Conservation (phyloP, 2,329 filamentous ascomycete genomes). For the Delphinella strobiligena region DNA sequence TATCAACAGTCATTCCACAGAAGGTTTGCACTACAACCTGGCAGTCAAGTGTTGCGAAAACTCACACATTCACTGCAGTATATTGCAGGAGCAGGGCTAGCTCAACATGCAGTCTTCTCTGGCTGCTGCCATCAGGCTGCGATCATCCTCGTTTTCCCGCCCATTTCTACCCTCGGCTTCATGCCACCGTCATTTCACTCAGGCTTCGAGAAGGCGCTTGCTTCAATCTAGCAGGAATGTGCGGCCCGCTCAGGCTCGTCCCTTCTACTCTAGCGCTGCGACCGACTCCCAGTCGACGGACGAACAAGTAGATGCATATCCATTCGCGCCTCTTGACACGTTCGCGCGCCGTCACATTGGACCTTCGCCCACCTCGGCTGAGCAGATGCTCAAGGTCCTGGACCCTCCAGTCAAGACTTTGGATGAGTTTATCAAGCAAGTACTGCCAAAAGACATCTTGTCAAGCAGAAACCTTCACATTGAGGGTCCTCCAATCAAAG, state of each 20-base stretch:
- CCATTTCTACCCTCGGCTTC: background rate
- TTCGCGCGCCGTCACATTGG: constrained; percentile 83
- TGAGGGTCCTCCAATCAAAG: constrained; percentile 32
- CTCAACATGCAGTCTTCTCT: constrained; percentile 4
- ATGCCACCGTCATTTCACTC: constrained; percentile 5
- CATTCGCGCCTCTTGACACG: constrained; percentile 41
- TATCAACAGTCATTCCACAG: too few species aligned
- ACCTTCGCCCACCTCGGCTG: constrained; percentile 55
- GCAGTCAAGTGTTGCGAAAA: too few species aligned
- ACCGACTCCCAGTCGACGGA: constrained; percentile 3
- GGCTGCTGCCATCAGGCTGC: constrained; percentile 6
- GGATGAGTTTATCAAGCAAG: constrained; percentile 74
- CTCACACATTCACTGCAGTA: too few species aligned
- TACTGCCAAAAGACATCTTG: constrained; percentile 69
- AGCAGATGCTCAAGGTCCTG: constrained; percentile 68
- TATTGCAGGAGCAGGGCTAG: too few species aligned
- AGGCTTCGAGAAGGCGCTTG: constrained; percentile 2
- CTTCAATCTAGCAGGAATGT: constrained; percentile 1
- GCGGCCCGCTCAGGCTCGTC: constrained; percentile 3
- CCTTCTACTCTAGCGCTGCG: constrained; percentile 10
- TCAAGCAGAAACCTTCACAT: constrained; percentile 53
- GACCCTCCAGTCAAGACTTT: constrained; percentile 61
- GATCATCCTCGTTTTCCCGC: constrained; percentile 1
- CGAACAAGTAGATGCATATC: constrained; percentile 7
- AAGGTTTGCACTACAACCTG: too few species aligned